Evolutionary conservation across 768 basidiomycete genomes (phyloP), one percentile per base, ranked within the genome.

Genomic region (Lentinula edodes): DNA sequence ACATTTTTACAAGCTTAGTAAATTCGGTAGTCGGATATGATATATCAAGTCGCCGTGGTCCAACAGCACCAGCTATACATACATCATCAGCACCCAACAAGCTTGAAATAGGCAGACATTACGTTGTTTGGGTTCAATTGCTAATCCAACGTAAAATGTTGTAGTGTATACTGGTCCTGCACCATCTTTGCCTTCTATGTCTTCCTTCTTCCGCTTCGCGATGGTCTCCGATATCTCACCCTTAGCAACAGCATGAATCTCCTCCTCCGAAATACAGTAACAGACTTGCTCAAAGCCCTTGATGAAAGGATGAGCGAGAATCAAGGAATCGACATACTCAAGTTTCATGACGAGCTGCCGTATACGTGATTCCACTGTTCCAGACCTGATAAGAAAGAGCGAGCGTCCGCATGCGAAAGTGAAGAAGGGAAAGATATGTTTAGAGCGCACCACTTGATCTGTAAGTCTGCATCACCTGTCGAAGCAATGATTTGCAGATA

Each of bases 271-370:
- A 42, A 91, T 68, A 73, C 95, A 98, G 73, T 92, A 85, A 36
- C 84, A 87, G 8, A 88, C 81, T 80, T 91, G 91, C 65, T 95
- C 91, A 71, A 97, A 95, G 54, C 94, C 93, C 73, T 92, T 95
- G 75, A 92, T 83, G 77, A 93, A 97, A 38, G 97, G 97, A 77
- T 98, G 97, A 52, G 95, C 95, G 62, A 95, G 79, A 60, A 87
- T 85, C 68, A 99, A 80, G 61, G 92, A 89, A 63, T 98, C 97
- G 67, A 95, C 93, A 67, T 89, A 92, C 79, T 98, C 96, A 58
- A 99, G 87, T 77, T 97, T 97, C 88, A 96, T 95, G 60, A 99
- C 95, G 34, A 99, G 82, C 73, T 95, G 95, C 48, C 97, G 88
- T 78, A 98, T 83, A 67, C 91, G 86, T 20, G 97, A 98, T 76